Evolutionary conservation across 306 rosid species (phyloP).

Genomic region (Gillenia trifoliata): DNA sequence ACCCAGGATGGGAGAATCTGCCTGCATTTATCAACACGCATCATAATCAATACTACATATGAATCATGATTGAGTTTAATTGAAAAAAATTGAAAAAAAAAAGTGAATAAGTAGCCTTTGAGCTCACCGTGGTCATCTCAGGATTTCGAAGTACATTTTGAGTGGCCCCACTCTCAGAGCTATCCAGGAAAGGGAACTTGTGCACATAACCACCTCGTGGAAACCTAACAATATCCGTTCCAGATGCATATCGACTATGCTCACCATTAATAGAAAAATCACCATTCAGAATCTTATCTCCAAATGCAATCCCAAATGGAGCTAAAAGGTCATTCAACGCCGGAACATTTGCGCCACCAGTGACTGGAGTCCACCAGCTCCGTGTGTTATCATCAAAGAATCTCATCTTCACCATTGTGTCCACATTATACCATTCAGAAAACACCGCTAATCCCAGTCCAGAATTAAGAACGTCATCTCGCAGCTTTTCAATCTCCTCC

Average conservation of each 20-base stretch:
- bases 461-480: constrained; percentile 74
- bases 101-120: not conserved
- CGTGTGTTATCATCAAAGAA: constrained; percentile 94
- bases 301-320: constrained; percentile 95
- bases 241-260: constrained; percentile 94
- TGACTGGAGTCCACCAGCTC: constrained; percentile 99
- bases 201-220: constrained; percentile 83
- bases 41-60: not conserved
- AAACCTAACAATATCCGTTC: constrained; percentile 91
- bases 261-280: constrained; percentile 89
- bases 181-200: constrained; percentile 82
- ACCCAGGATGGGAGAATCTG: constrained; percentile 94
- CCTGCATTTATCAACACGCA: constrained; percentile 49
- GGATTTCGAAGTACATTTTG: constrained; percentile 72
- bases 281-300: constrained; percentile 87
- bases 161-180: constrained; percentile 97
- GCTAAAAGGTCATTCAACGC: constrained; percentile 89
- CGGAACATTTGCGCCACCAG: constrained; percentile 94
- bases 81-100: not conserved
- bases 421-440: constrained; percentile 97
- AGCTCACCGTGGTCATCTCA: constrained; percentile 58
- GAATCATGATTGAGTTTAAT: not conserved
- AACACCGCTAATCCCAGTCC: constrained; percentile 88
- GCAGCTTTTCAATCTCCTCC: constrained; percentile 94
- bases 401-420: constrained; percentile 96